Evolutionary conservation across 2,329 filamentous ascomycete species (phyloP).

Genomic region (Penicillium vulpinum): DNA sequence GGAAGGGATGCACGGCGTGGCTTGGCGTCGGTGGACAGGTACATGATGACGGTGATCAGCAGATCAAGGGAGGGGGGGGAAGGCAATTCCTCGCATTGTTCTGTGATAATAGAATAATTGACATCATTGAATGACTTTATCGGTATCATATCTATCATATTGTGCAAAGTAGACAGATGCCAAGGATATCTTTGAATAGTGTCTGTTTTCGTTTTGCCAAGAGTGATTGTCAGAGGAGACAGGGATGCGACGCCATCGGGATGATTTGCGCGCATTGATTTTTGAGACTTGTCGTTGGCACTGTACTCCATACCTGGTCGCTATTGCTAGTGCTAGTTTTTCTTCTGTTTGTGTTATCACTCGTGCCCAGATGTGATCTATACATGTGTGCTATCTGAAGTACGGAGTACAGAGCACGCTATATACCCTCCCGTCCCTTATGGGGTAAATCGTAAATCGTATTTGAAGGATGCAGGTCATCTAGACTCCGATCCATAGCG

Average conservation of each 20-base stretch:
- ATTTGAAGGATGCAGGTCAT: not conserved
- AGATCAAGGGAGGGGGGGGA: constrained; percentile 15
- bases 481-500: not conserved
- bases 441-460: not conserved
- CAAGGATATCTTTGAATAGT: constrained; percentile 3
- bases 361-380: not conserved
- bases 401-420: not conserved
- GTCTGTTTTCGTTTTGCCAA: constrained; percentile 3
- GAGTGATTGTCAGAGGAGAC: not conserved
- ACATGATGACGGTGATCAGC: constrained; percentile 10
- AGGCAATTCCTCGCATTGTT: not conserved
- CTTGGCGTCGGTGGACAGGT: constrained; percentile 23
- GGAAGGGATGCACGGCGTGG: constrained; percentile 30
- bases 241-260: not conserved
- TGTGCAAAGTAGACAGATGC: not conserved
- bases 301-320: no score
- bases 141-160: not conserved
- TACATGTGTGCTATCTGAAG: not conserved
- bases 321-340: not conserved
- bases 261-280: constrained; percentile 6
- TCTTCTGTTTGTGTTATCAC: not conserved
- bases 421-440: not conserved
- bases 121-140: constrained; percentile 11
- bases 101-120: not conserved
- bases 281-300: not conserved